A percentile compares a stretch with the other conserved stretches of the same genome.
phyloP scores from a whole-genome alignment of 176 grass and related monocot genomes.

The Musa troglodytarum region DNA sequence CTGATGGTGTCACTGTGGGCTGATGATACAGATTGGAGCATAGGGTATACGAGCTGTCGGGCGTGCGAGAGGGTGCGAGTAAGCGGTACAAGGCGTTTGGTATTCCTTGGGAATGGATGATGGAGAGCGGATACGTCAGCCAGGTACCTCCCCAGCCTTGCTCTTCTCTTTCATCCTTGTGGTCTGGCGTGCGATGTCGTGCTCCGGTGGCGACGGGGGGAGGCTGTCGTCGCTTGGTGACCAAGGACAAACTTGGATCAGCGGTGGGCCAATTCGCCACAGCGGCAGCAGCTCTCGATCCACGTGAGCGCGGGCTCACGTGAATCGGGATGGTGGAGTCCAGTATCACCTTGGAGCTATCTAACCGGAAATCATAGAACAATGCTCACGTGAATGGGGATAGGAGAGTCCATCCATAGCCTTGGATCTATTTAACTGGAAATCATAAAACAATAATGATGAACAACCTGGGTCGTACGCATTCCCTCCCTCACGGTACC shows the following conservation, averaged over 20 bases:
- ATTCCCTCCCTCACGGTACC: too few species aligned
- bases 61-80: conserved; percentile 60
- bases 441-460: too few species aligned
- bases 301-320: neutral
- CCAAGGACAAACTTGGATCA: neutral
- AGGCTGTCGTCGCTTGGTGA: neutral
- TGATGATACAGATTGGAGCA: conserved; percentile 58
- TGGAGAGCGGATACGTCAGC: conserved; percentile 51
- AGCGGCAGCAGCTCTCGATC: neutral
- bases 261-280: neutral
- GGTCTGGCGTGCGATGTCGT: neutral
- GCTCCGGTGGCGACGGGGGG: too few species aligned
- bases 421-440: too few species aligned
- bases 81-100: conserved; percentile 58
- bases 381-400: neutral
- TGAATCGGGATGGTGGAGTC: neutral
- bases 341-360: too few species aligned
- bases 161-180: too few species aligned
- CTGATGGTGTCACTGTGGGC: too few species aligned
- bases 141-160: conserved; percentile 36
- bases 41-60: conserved; percentile 68
- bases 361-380: too few species aligned
- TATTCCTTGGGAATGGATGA: conserved; percentile 91
- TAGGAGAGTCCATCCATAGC: too few species aligned
- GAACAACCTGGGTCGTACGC: too few species aligned